These are phyloP conservation scores for Penicillium sp. DNA, from an alignment of 2,329 filamentous ascomycete species.

Conservation along the genomic window DNA sequence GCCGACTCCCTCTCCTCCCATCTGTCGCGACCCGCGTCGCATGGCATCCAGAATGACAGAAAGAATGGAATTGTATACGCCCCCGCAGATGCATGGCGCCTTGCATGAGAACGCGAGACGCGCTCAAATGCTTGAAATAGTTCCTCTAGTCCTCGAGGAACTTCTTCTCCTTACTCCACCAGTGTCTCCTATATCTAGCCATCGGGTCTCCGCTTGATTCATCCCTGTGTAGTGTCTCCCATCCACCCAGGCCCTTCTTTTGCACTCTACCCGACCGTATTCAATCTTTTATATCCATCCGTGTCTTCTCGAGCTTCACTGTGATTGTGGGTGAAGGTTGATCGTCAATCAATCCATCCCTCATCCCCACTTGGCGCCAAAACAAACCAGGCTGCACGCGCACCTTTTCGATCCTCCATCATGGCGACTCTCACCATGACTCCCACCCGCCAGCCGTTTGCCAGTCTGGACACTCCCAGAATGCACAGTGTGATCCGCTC, in stretches of 20 bases:
- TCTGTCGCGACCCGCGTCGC: too few species aligned
- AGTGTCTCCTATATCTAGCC: constrained; percentile 1
- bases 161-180: constrained; percentile 2
- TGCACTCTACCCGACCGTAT: constrained; percentile 3
- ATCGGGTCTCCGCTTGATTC: constrained; percentile 1
- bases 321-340: not conserved
- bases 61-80: not conserved
- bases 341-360: not conserved
- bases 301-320: not conserved
- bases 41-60: too few species aligned
- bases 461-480: constrained; percentile 29
- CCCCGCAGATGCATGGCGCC: constrained; percentile 5
- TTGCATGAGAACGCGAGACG: constrained; percentile 21
- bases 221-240: too few species aligned
- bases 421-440: constrained; percentile 37
- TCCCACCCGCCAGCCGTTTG: constrained; percentile 33
- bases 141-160: constrained; percentile 9
- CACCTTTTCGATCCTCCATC: constrained; percentile 5
- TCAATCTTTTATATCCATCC: constrained; percentile 6
- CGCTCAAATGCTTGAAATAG: constrained; percentile 17
- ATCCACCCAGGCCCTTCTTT: not conserved
- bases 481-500: constrained; percentile 30
- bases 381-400: constrained; percentile 17
- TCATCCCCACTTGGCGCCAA: constrained; percentile 26
- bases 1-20: too few species aligned